These are phyloP conservation scores for Penicillium sp. DNA, from an alignment of 2,329 filamentous ascomycete species.

Conservation along the genomic window DNA sequence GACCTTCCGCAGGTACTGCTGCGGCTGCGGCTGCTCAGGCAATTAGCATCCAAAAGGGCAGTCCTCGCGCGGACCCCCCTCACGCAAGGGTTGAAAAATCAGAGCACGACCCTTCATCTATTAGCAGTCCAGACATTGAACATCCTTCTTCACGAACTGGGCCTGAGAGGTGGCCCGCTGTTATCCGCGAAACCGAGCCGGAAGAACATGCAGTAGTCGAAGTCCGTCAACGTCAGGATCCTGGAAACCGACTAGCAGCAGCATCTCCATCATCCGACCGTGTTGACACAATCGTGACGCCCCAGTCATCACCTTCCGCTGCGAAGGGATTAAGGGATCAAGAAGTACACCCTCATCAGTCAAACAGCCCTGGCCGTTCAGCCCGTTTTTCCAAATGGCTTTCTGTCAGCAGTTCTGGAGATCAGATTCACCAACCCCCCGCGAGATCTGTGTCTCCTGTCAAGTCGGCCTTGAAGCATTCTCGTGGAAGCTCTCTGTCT, in stretches of 20 bases:
- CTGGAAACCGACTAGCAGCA: constrained; percentile 4
- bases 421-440: constrained; percentile 58
- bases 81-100: constrained; percentile 7
- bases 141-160: constrained; percentile 14
- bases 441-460: constrained; percentile 61
- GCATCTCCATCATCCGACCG: constrained; percentile 13
- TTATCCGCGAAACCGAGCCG: constrained; percentile 12
- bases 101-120: background rate
- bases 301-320: constrained; percentile 18
- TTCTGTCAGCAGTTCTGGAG: constrained; percentile 47
- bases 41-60: constrained; percentile 19
- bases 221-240: background rate
- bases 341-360: constrained; percentile 31
- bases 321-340: constrained; percentile 18
- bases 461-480: constrained; percentile 62
- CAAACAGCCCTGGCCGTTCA: constrained; percentile 53
- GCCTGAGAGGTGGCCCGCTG: constrained; percentile 13
- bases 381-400: constrained; percentile 59
- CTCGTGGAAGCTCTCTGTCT: constrained; percentile 46
- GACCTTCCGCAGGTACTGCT: constrained; percentile 29
- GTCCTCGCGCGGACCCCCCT: constrained; percentile 4
- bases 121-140: background rate
- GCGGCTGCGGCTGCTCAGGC: constrained; percentile 31
- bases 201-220: background rate
- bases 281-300: constrained; percentile 21